phyloP scores from a whole-genome alignment of 768 basidiomycete species.

The Rhodotorula graminis region DNA sequence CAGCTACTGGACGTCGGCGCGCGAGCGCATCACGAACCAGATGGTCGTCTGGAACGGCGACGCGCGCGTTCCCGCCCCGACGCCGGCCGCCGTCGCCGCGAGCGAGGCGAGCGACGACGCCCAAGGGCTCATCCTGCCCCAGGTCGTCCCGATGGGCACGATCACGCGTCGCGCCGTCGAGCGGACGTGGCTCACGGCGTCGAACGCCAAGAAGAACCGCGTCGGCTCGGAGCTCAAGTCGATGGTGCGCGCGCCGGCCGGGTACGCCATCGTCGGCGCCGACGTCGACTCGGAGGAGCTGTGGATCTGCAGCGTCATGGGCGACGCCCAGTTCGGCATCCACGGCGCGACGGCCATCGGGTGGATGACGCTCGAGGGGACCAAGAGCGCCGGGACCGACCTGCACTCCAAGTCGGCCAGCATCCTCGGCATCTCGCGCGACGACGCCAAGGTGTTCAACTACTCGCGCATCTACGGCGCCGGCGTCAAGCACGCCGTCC shows the following conservation, averaged over 20 bases:
- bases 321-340: conserved; percentile 93
- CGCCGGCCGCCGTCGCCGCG: conserved; percentile 33
- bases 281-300: conserved; percentile 98
- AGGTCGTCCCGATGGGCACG: conserved; percentile 97
- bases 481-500: conserved; percentile 85
- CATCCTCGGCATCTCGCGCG: conserved; percentile 86
- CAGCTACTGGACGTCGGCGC: conserved; percentile 93
- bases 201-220: conserved; percentile 94
- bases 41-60: conserved; percentile 77
- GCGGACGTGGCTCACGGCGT: conserved; percentile 95
- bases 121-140: conserved; percentile 82
- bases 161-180: conserved; percentile 96
- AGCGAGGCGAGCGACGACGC: conserved; percentile 16
- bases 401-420: conserved; percentile 91
- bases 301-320: conserved; percentile 98
- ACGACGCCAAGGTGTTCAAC: conserved; percentile 97
- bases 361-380: conserved; percentile 99
- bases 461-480: conserved; percentile 99
- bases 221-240: conserved; percentile 98
- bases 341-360: conserved; percentile 95
- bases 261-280: conserved; percentile 91
- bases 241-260: conserved; percentile 89
- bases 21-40: conserved; percentile 86
- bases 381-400: conserved; percentile 89
- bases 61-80: conserved; percentile 21